Evolutionary conservation across 208 protist genomes (phyloP), one percentile per base, ranked within the genome.

Genomic region (Acanthamoeba triangularis): DNA sequence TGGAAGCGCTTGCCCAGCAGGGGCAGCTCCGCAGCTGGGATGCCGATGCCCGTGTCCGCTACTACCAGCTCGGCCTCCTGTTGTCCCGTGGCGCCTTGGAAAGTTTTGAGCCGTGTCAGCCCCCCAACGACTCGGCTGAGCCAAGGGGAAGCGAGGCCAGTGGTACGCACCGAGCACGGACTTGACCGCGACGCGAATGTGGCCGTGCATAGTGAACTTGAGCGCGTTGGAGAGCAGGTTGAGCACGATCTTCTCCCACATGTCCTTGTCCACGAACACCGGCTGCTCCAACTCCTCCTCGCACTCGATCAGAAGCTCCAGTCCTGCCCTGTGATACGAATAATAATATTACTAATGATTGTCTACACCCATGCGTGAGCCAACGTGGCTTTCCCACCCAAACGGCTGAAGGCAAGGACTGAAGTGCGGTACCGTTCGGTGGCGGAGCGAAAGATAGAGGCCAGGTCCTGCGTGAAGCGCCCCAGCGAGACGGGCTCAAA

Each of bases 241-340:
- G 63, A 93, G 90, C 30, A 96, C 93, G 30, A 96, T 96, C 67
- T 95, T 96, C 78, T 96, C 95, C 88, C 92, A 96, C 90, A 96
- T 90, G 18, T 95, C 90, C 37, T 84, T 85, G 76, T 96, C 95
- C 20, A 95, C 93, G 44, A 90, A 84, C 20, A 96, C 88, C 30
- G 63, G 52, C 28, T 91, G 47, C 41, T 56, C 49, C 47, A 91
- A 49, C 30, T 72, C 65, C 14, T 74, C 44, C 20, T 18, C 14
- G 23, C 87, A 93, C 28, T 69, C 72, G 0, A 95, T 20, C 10
- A 69, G 10, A 28, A 90, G 67, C 28, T 76, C 49, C 67, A 95
- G 35, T 16, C 72, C 93, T 3, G 93, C 44, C 25, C 44, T 67
- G 44, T n/a, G n/a, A n/a, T n/a, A n/a, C n/a, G n/a, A n/a, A n/a